Conservation (phyloP, 352 stramenopile species). For the Phytophthora syringae region DNA sequence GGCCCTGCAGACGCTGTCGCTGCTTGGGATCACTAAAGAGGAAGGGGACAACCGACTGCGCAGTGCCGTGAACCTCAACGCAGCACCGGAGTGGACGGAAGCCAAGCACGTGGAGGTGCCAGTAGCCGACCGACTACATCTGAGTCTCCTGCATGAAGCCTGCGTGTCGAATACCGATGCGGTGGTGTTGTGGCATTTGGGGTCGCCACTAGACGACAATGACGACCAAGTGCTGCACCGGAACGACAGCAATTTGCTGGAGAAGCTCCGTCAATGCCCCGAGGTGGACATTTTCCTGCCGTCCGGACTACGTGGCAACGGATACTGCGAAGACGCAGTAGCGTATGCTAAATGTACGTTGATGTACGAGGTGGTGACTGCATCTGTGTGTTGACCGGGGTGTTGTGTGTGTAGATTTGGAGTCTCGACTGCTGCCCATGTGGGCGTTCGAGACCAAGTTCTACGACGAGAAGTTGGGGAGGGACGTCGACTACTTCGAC, state of each 20-base stretch:
- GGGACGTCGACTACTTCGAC: conserved; percentile 56
- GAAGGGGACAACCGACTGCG: conserved; percentile 5
- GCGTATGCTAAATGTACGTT: conserved; percentile 68
- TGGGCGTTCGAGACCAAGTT: conserved; percentile 40
- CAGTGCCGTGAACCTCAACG: conserved; percentile 3
- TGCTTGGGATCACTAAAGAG: not conserved
- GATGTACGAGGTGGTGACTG: no score
- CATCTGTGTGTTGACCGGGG: not conserved
- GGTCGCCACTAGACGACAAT: conserved; percentile 17
- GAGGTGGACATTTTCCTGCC: conserved; percentile 72
- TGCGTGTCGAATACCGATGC: conserved; percentile 42
- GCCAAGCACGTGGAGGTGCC: conserved; percentile 12
- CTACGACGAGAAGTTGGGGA: conserved; percentile 24
- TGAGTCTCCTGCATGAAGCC: conserved; percentile 40
- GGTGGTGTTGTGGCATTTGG: conserved; percentile 44
- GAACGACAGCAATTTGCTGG: conserved; percentile 47
- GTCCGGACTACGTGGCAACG: conserved; percentile 48
- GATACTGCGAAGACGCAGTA: conserved; percentile 76
- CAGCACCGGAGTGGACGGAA: conserved; percentile 1
- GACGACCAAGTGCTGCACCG: conserved; percentile 30
- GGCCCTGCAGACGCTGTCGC: conserved; percentile 17
- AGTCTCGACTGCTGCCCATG: conserved; percentile 38
- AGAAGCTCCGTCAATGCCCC: conserved; percentile 56
- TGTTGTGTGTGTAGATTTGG: conserved; percentile 29
- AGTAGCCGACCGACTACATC: conserved; percentile 39